Evolutionary conservation across 202 grass and related monocot genomes (phyloP).

Genomic region (Zoysia matrella): DNA sequence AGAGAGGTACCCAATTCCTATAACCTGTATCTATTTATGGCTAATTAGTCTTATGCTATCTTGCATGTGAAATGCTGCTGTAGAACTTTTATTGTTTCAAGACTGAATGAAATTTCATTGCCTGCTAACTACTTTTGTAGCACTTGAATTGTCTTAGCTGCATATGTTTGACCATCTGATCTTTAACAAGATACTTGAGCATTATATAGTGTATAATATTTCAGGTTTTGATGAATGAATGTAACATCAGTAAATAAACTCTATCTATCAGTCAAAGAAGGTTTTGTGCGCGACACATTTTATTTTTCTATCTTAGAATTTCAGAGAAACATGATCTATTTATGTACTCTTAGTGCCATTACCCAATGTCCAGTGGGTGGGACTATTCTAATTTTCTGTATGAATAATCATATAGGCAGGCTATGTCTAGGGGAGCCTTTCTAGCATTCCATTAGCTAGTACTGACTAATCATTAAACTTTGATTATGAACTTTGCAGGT

Average conservation of each 20-base stretch:
- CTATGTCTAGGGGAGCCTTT: constrained; percentile 3
- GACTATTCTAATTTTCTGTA: constrained; percentile 2
- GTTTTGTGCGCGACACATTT: not conserved
- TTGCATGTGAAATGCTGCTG: not conserved
- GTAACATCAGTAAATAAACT: not conserved
- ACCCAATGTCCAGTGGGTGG: not conserved
- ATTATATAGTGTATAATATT: not conserved
- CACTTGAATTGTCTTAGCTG: too few species aligned
- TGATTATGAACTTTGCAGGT: constrained; percentile 51
- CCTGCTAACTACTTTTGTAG: too few species aligned
- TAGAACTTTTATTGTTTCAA: too few species aligned
- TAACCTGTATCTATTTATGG: constrained; percentile 18
- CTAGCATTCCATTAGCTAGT: not conserved
- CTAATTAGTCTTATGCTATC: constrained; percentile 22
- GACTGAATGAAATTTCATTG: too few species aligned
- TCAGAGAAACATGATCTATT: not conserved
- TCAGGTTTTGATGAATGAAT: constrained; percentile 22
- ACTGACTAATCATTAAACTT: not conserved
- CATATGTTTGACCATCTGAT: too few species aligned
- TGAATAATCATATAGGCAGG: constrained; percentile 15
- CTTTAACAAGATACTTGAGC: too few species aligned
- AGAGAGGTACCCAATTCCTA: constrained; percentile 64
- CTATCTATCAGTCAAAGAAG: not conserved
- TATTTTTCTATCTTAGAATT: not conserved
- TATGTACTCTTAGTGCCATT: not conserved